Evolutionary conservation across 805 yeast genomes (phyloP), one percentile per base, ranked within the genome.

Genomic region (Diddensiella caesifluorescens): DNA sequence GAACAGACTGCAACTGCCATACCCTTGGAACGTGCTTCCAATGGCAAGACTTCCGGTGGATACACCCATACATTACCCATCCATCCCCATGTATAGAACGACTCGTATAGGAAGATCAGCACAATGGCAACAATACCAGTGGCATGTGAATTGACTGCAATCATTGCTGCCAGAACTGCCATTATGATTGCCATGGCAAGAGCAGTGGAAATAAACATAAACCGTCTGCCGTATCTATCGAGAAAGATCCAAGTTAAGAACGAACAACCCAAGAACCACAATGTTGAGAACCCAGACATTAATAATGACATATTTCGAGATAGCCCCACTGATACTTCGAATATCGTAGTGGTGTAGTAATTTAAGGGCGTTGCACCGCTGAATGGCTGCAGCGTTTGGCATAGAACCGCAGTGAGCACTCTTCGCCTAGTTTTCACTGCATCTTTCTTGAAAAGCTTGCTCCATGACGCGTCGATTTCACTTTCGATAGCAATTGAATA

Each of bases 391-490:
- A 42, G 15, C 16, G 37, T 18, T 30, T 42, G 45, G 5, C 25
- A 28, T 5, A 33, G 31, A 15, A 22, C 15, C 42, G 97, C 96
- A 5, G 94, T 77, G 16, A 29, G 32, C 6, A 29, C 32, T 29
- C 32, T 29, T 29, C 32, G 32, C 6, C 32, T 7, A 13, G 32
- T 29, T 13, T 13, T n/a, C 15, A 29, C 32, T 13, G 32, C 32
- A 13, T 32, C 36, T 9, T 32, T 32, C 7, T 10, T 54, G 40
- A 70, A 56, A 30, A 71, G 51, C n/a, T 53, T 49, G 5, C 38
- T 46, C 27, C 57, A 50, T 1, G 44, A 28, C 5, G 39, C 49
- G 36, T 21, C 27, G 15, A 32, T 20, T 15, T 37, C 20, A 16
- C 42, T 35, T 19, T 40, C 47, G 15, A 45, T 40, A 22, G 36